phyloP scores from a whole-genome alignment of 331 rosid species.

The Quercus lobata region DNA sequence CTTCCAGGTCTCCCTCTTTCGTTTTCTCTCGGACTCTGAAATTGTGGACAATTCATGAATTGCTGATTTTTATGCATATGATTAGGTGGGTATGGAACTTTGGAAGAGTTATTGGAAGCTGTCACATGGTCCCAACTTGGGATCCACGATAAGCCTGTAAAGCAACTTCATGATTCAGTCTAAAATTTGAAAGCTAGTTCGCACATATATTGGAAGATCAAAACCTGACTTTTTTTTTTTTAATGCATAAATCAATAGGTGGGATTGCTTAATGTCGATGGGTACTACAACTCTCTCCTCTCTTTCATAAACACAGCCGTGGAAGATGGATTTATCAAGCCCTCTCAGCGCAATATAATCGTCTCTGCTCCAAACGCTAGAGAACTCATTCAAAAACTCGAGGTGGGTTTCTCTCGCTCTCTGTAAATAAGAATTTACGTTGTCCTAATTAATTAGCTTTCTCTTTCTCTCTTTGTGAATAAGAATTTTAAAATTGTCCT shows the following conservation, averaged over 20 bases:
- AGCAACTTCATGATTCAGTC: background rate
- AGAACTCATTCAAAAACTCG: constrained; percentile 52
- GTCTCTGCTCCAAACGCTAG: constrained; percentile 48
- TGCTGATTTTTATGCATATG: background rate
- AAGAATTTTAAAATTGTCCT: background rate
- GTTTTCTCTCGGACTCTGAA: too few relatives aligned
- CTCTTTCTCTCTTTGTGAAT: background rate
- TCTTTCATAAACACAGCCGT: constrained; percentile 53
- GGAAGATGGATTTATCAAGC: constrained; percentile 55
- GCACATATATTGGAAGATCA: background rate
- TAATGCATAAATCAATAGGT: constrained; percentile 22
- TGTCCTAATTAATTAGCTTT: background rate
- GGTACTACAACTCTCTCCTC: constrained; percentile 49
- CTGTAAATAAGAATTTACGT: background rate
- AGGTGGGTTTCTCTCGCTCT: constrained; percentile 18
- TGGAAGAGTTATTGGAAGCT: constrained; percentile 58
- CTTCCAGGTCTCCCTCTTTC: constrained; percentile 43
- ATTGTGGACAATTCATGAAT: background rate
- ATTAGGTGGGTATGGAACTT: constrained; percentile 56
- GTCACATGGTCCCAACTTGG: constrained; percentile 62
- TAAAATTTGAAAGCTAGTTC: background rate
- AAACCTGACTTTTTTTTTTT: background rate
- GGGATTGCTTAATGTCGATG: constrained; percentile 57
- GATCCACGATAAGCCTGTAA: constrained; percentile 63
- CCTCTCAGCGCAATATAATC: constrained; percentile 45